Conservation (phyloP, 805 yeast species). For the Millerozyma acaciae region DNA sequence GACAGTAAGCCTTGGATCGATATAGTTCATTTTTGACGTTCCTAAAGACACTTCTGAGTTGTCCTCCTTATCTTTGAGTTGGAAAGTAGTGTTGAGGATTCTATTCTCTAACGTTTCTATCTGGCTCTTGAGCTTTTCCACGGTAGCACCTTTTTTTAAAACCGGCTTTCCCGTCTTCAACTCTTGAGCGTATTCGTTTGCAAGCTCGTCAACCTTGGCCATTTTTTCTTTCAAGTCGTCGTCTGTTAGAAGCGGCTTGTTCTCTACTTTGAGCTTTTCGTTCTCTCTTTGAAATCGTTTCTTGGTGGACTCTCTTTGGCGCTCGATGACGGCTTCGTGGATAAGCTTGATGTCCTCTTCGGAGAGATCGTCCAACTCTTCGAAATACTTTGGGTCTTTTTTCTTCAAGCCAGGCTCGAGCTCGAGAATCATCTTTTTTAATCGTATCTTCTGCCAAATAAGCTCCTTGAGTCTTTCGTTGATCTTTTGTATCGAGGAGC, state of each 20-base stretch:
- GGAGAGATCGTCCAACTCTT: constrained; percentile 61
- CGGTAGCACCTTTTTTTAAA: constrained; percentile 45
- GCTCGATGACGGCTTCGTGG: constrained; percentile 55
- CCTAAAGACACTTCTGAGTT: constrained; percentile 90
- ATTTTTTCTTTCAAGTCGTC: constrained; percentile 58
- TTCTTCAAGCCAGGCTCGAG: constrained; percentile 53
- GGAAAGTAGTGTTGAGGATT: constrained; percentile 63
- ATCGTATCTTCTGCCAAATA: constrained; percentile 76
- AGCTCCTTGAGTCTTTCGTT: constrained; percentile 74
- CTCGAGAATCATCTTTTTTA: constrained; percentile 65
- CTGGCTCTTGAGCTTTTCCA: constrained; percentile 70
- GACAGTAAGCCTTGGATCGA: constrained; percentile 89
- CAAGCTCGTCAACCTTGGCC: constrained; percentile 49
- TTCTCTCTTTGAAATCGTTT: constrained; percentile 73
- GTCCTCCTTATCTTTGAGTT: constrained; percentile 87
- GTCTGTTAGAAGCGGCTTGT: constrained; percentile 49
- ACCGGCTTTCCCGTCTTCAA: constrained; percentile 55
- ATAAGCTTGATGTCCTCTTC: constrained; percentile 61
- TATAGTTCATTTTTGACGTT: constrained; percentile 90
- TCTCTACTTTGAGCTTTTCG: constrained; percentile 63
- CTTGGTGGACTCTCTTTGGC: constrained; percentile 59
- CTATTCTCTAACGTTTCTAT: constrained; percentile 70
- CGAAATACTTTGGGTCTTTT: constrained; percentile 57
- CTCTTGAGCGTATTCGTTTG: constrained; percentile 53
- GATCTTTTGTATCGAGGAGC: constrained; percentile 73